These are phyloP conservation scores for Aspergillus puulaauensis DNA, from an alignment of 2,329 filamentous ascomycete species.

Conservation along the genomic window DNA sequence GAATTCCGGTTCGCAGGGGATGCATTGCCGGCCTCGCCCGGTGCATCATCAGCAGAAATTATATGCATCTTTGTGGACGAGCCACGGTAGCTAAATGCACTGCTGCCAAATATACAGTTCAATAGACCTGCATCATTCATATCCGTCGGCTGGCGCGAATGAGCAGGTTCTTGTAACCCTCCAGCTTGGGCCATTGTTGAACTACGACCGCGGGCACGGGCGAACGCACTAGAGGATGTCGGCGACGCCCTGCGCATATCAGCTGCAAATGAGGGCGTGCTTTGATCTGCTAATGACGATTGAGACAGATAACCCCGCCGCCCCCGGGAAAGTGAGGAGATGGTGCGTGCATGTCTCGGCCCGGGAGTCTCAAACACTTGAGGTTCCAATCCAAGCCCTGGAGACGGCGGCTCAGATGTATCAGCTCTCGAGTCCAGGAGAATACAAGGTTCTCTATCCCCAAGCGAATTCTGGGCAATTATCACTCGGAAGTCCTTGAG, in stretches of 20 bases:
- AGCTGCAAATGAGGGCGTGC: conserved; percentile 32
- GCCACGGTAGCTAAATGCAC: conserved; percentile 57
- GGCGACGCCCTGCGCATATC: conserved; percentile 33
- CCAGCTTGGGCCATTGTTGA: conserved; percentile 43
- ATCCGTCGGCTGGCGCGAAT: conserved; percentile 43
- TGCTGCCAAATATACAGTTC: conserved; percentile 62
- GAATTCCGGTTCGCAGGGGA: conserved; percentile 34
- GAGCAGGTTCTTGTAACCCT: conserved; percentile 33
- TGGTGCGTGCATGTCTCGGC: conserved; percentile 36
- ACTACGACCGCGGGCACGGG: conserved; percentile 44
- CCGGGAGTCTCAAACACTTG: conserved; percentile 31
- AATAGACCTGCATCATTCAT: conserved; percentile 53
- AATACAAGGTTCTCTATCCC: conserved; percentile 48
- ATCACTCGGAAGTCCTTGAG: conserved; percentile 47
- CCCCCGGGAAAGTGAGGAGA: conserved; percentile 38
- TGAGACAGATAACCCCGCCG: conserved; percentile 36
- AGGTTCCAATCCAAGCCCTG: conserved; percentile 37
- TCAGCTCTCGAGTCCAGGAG: conserved; percentile 44
- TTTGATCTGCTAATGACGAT: conserved; percentile 34
- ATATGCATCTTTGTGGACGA: conserved; percentile 63
- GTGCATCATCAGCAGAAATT: conserved; percentile 44
- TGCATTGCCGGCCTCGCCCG: conserved; percentile 21
- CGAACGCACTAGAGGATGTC: conserved; percentile 38
- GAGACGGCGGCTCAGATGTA: conserved; percentile 25
- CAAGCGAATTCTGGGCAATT: conserved; percentile 49